These are phyloP conservation scores for Babesia sp. DNA, from an alignment of 169 alveolate genomes.

Conservation along the genomic window DNA sequence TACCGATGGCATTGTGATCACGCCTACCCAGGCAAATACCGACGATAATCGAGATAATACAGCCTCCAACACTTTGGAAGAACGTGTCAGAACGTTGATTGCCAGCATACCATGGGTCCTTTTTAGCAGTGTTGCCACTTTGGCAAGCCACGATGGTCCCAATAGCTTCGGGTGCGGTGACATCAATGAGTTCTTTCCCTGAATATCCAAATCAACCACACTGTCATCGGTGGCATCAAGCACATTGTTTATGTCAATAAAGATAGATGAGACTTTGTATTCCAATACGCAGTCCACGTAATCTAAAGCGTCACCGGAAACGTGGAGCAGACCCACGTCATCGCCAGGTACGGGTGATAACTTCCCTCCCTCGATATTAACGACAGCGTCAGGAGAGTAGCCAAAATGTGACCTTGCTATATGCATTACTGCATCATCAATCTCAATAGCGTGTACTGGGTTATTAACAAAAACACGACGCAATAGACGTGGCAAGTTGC, in stretches of 20 bases:
- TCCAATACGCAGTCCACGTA: neutral
- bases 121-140: slow-evolving; percentile 1
- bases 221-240: slow-evolving; percentile 14
- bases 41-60: slow-evolving; percentile 15
- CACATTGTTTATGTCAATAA: slow-evolving; percentile 51
- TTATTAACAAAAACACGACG: neutral
- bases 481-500: slow-evolving; percentile 34
- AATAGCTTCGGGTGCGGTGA: slow-evolving; percentile 55
- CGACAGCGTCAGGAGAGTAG: slow-evolving; percentile 27
- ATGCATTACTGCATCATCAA: slow-evolving; percentile 42
- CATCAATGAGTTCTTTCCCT: slow-evolving; percentile 37
- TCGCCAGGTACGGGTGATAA: neutral
- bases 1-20: slow-evolving; percentile 39
- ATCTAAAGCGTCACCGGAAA: slow-evolving; percentile 41
- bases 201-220: neutral
- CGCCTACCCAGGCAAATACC: slow-evolving; percentile 40
- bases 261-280: slow-evolving; percentile 4
- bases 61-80: slow-evolving; percentile 22
- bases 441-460: slow-evolving; percentile 29
- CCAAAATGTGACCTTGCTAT: slow-evolving; percentile 38
- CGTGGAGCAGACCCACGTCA: slow-evolving; percentile 18
- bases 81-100: slow-evolving; percentile 48
- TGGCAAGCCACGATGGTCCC: slow-evolving; percentile 9
- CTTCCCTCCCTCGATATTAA: neutral
- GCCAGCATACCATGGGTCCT: slow-evolving; percentile 19